Conservation (phyloP, 192 early-diverging fungal species). For the Coemansia sp. region DNA sequence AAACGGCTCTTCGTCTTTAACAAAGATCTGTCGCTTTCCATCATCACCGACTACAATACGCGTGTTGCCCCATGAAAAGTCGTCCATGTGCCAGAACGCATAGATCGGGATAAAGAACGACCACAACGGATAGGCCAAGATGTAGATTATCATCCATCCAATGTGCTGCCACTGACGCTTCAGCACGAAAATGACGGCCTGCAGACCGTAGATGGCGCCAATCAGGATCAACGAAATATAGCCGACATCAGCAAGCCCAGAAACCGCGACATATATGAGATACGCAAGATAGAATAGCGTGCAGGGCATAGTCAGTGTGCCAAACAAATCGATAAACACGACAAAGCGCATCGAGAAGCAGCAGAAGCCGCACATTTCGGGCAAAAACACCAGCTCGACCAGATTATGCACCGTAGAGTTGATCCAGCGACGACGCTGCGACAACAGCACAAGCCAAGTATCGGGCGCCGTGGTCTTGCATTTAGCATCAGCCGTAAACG, state of each 20-base stretch:
- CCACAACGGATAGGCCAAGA: constrained; percentile 89
- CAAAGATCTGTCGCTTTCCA: constrained; percentile 62
- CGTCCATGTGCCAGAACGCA: constrained; percentile 98
- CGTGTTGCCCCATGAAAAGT: constrained; percentile 98
- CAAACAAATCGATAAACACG: constrained; percentile 88
- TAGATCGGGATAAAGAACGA: constrained; percentile 90
- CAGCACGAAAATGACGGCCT: constrained; percentile 77
- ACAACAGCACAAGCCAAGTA: constrained; percentile 78
- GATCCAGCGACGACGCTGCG: constrained; percentile 97
- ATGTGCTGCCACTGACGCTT: constrained; percentile 79
- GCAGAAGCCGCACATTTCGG: constrained; percentile 92
- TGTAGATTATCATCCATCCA: constrained; percentile 84
- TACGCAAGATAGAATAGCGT: constrained; percentile 79
- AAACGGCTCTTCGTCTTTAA: constrained; percentile 74
- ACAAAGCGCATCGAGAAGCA: constrained; percentile 98
- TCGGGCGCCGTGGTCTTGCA: constrained; percentile 91
- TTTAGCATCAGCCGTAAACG: constrained; percentile 81
- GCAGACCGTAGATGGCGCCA: constrained; percentile 83
- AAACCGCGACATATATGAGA: constrained; percentile 67
- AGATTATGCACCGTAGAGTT: constrained; percentile 98
- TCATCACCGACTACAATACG: constrained; percentile 75
- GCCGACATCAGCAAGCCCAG: constrained; percentile 66
- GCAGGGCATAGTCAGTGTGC: constrained; percentile 72
- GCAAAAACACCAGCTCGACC: constrained; percentile 79
- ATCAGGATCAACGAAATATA: constrained; percentile 77